phyloP scores from a whole-genome alignment of 1,139 yeast genomes.

The Geotrichum klebahnii region DNA sequence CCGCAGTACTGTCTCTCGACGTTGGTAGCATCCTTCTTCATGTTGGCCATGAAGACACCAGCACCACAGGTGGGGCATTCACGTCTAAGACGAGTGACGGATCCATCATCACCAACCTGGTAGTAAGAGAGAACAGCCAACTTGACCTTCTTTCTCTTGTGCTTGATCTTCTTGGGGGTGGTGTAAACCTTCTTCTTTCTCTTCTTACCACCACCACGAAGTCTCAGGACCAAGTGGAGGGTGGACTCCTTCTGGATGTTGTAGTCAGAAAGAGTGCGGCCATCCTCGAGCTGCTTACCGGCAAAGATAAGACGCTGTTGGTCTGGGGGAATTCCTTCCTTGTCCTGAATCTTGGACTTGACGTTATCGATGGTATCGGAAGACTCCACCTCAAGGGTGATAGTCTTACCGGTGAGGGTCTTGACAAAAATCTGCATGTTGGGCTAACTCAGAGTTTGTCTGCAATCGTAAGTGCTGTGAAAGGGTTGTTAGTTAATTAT shows the following conservation, averaged over 20 bases:
- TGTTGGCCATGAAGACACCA: constrained; percentile 99
- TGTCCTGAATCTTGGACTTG: constrained; percentile 98
- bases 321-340: constrained; percentile 99
- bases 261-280: constrained; percentile 98
- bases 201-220: constrained; percentile 99
- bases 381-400: constrained; percentile 98
- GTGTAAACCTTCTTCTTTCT: constrained; percentile 99
- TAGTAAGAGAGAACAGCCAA: constrained; percentile 98
- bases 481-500: constrained; percentile 3
- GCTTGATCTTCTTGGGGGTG: constrained; percentile 99
- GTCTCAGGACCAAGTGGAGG: constrained; percentile 93
- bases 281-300: constrained; percentile 99
- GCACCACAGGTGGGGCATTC: constrained; percentile 99
- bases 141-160: constrained; percentile 99
- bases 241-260: constrained; percentile 99
- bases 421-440: constrained; percentile 96
- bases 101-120: constrained; percentile 98
- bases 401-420: constrained; percentile 98
- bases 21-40: constrained; percentile 93
- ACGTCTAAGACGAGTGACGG: constrained; percentile 97
- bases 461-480: constrained; percentile 31
- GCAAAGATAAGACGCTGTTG: constrained; percentile 99
- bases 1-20: constrained; percentile 99
- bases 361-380: constrained; percentile 99
- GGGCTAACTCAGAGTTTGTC: constrained; percentile 32